phyloP scores from a whole-genome alignment of 2,329 filamentous ascomycete species.

The Phoma herbarum region DNA sequence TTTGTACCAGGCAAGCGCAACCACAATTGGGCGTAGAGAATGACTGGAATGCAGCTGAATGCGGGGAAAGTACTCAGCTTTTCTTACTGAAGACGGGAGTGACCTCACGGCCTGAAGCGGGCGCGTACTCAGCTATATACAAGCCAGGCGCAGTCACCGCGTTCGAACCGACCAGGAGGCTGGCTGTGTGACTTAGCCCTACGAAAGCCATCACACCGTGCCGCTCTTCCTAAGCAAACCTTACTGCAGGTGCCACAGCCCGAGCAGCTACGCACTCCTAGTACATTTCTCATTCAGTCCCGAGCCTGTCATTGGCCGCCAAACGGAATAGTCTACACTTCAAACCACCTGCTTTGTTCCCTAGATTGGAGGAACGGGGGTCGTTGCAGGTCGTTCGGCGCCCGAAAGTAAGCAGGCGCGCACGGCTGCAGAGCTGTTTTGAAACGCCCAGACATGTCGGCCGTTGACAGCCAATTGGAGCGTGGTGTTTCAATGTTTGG shows the following conservation, averaged over 20 bases:
- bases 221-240: conserved; percentile 16
- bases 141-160: conserved; percentile 10
- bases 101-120: conserved; percentile 3
- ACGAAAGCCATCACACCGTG: conserved; percentile 3
- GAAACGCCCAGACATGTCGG: conserved; percentile 32
- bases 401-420: conserved; percentile 23
- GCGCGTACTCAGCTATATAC: conserved; percentile 19
- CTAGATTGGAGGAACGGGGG: conserved; percentile 18
- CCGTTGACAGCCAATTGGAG: conserved; percentile 28
- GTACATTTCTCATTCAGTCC: conserved; percentile 10
- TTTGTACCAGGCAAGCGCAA: conserved; percentile 10
- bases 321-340: conserved; percentile 8
- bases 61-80: conserved; percentile 1
- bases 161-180: conserved; percentile 13
- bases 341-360: conserved; percentile 18
- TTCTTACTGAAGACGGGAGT: conserved; percentile 9
- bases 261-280: conserved; percentile 7
- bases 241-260: conserved; percentile 16
- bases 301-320: conserved; percentile 15
- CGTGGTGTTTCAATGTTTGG: conserved; percentile 8
- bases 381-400: conserved; percentile 23
- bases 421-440: conserved; percentile 27
- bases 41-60: conserved; percentile 13
- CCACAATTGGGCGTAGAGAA: conserved; percentile 3
- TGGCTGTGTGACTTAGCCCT: conserved; percentile 5